Conservation (phyloP, 2,329 filamentous ascomycete genomes). For the Diatrype stigma region DNA sequence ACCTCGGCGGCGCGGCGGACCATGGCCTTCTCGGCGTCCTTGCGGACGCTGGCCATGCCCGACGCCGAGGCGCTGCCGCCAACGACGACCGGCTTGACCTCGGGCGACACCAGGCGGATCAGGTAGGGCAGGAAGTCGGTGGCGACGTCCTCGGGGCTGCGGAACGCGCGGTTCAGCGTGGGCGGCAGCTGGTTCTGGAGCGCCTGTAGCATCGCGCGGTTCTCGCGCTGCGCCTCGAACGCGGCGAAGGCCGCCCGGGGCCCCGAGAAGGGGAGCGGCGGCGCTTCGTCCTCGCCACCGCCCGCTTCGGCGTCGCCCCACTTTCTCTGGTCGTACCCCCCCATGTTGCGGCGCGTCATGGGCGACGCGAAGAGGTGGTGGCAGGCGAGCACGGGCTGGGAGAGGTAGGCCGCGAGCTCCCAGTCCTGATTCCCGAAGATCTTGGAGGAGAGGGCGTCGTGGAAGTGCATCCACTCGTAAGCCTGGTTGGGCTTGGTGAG, state of each 20-base stretch:
- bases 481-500: constrained; percentile 75
- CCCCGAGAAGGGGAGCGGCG: constrained; percentile 72
- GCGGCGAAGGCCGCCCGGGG: constrained; percentile 78
- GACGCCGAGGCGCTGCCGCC: constrained; percentile 62
- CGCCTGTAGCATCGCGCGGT: constrained; percentile 66
- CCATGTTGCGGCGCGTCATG: constrained; percentile 41
- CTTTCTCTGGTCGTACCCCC: constrained; percentile 41
- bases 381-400: constrained; percentile 81
- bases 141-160: constrained; percentile 71
- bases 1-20: constrained; percentile 75
- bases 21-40: constrained; percentile 77
- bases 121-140: constrained; percentile 83
- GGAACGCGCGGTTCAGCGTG: constrained; percentile 70
- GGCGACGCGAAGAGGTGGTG: constrained; percentile 85
- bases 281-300: constrained; percentile 42
- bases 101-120: constrained; percentile 77
- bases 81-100: constrained; percentile 86
- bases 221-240: constrained; percentile 75
- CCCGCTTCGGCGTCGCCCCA: constrained; percentile 44
- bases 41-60: constrained; percentile 78
- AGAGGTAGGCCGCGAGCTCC: constrained; percentile 85
- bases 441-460: constrained; percentile 75
- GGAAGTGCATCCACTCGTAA: constrained; percentile 95
- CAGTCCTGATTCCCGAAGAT: constrained; percentile 86
- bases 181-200: constrained; percentile 71